Evolutionary conservation across 225 moss, liverwort and hornwort species (phyloP).

Genomic region (Takakia lepidozioides): DNA sequence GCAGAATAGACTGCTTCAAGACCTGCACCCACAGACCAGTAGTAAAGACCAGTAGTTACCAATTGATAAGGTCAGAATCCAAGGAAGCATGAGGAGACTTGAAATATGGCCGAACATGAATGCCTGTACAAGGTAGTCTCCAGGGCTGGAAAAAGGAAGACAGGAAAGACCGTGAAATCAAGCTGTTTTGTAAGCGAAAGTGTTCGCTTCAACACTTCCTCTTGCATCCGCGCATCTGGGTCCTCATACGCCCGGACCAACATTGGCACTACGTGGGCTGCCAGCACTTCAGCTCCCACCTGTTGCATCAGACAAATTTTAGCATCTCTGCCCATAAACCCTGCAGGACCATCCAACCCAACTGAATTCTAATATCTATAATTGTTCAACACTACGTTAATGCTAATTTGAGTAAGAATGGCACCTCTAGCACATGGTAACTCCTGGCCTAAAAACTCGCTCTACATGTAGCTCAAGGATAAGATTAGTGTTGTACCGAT

Average conservation of each 20-base stretch:
- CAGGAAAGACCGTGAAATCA: conserved; percentile 64
- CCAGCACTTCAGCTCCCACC: conserved; percentile 84
- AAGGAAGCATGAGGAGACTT: background rate
- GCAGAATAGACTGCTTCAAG: conserved; percentile 76
- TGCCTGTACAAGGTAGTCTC: background rate
- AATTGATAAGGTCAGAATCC: too few relatives aligned
- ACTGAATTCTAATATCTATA: too few relatives aligned
- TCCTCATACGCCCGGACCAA: conserved; percentile 95
- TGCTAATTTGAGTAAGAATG: too few relatives aligned
- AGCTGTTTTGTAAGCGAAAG: conserved; percentile 87
- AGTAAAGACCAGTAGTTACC: too few relatives aligned
- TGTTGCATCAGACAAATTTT: conserved; percentile 16
- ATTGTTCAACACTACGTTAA: too few relatives aligned
- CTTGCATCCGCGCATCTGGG: conserved; percentile 98
- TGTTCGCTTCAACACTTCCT: conserved; percentile 90
- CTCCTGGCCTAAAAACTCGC: too few relatives aligned
- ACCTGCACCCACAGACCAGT: conserved; percentile 60
- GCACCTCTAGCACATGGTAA: too few relatives aligned
- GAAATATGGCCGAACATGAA: background rate
- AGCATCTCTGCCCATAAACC: too few relatives aligned
- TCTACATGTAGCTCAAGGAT: too few relatives aligned
- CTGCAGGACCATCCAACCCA: too few relatives aligned
- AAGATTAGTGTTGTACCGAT: too few relatives aligned
- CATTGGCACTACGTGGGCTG: conserved; percentile 84
- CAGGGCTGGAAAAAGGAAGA: background rate